Base-by-base conservation (phyloP, 1,284 basidiomycete genomes). In the Pyrrhoderma noxium region DNA sequence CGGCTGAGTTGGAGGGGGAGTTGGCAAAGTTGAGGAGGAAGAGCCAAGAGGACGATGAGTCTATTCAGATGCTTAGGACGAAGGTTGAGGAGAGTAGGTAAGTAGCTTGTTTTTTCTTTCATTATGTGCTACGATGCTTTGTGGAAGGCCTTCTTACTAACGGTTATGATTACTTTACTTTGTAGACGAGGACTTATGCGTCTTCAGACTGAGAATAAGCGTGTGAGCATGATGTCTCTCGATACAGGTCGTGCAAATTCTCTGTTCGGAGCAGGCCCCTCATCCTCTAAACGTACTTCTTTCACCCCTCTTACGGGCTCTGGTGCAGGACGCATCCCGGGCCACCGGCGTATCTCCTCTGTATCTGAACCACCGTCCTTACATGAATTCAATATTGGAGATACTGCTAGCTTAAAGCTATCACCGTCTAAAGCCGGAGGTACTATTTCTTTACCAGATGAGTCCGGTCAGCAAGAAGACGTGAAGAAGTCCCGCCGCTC, bases 31-130 rank as follows among this genome's bases (percentile, higher is more conserved):
- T 86, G 43, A 72, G 67, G 53, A 71, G 66, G 61, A 82, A 82
- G 67, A 75, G 77, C 47, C 78, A 77, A 57, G 85, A 87, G 41
- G 89, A 93, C 43, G 87, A 90, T 60, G 85, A 91, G 58, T 83
- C 84, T 45, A 90, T 95, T 36, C 70, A 77, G 8, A 72, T 90
- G 64, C 71, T 96, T 38, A 76, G 93, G 27, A 76, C 80, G 16
- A 93, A 92, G 64, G 87, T 95, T n/a, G 92, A 95, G 61, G 88
- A 93, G 65, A 91, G 89, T 67, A 75, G 93, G 85, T 85, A 60
- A 36, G 75, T 67, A 4, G 7, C 4, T 40, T n/a, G n/a, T n/a
- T n/a, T n/a, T n/a, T n/a, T n/a, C n/a, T n/a, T n/a, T n/a, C n/a
- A n/a, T n/a, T n/a, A n/a, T n/a, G n/a, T n/a, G n/a, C n/a, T n/a